These are phyloP conservation scores for Batkoa obscura DNA, from an alignment of 371 early-diverging fungal genomes.

Conservation along the genomic window DNA sequence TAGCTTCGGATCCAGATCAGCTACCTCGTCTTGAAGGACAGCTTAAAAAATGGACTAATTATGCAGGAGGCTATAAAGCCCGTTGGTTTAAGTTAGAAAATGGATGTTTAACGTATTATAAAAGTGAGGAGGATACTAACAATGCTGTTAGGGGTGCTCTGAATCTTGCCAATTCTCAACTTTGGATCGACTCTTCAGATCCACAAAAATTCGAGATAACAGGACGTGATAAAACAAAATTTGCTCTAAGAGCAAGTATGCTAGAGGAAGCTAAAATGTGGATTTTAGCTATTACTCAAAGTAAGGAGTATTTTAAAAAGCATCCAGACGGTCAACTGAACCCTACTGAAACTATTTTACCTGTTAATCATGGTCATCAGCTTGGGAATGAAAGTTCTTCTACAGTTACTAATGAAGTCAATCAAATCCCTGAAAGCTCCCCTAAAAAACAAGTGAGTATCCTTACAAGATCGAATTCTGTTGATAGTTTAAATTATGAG, in stretches of 20 bases:
- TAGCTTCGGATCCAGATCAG: slow-evolving; percentile 16
- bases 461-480: neutral
- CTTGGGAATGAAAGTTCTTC: neutral
- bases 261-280: slow-evolving; percentile 53
- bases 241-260: slow-evolving; percentile 37
- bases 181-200: slow-evolving; percentile 32
- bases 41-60: slow-evolving; percentile 68
- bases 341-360: neutral
- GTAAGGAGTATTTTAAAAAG: slow-evolving; percentile 27
- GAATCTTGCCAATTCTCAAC: slow-evolving; percentile 37
- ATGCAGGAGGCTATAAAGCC: slow-evolving; percentile 53
- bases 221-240: slow-evolving; percentile 46
- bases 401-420: neutral
- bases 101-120: slow-evolving; percentile 50
- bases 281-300: slow-evolving; percentile 50
- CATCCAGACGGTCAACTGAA: neutral
- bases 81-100: slow-evolving; percentile 56
- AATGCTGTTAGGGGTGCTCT: slow-evolving; percentile 56
- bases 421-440: neutral
- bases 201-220: slow-evolving; percentile 48
- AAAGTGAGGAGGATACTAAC: slow-evolving; percentile 44
- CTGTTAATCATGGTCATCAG: slow-evolving; percentile 4
- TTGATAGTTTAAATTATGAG: neutral
- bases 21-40: slow-evolving; percentile 29
- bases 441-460: neutral